Evolutionary conservation across 148 eudicot genomes (phyloP).

Genomic region (Chenopodium formosanum): DNA sequence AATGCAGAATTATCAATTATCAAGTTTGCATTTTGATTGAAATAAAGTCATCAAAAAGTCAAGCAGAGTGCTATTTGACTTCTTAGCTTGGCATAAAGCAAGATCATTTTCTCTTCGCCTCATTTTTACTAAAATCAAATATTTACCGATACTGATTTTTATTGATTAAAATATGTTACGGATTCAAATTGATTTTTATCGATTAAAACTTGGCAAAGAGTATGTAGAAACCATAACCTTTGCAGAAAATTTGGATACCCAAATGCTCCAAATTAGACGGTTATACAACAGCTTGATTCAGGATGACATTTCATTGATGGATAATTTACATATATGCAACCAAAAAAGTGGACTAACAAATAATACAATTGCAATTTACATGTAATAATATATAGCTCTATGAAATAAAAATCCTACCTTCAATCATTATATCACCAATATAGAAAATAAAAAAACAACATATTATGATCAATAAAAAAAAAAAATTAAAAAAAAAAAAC

Average conservation of each 20-base stretch:
- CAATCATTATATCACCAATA: neutral
- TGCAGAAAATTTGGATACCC: neutral
- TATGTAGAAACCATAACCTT: neutral
- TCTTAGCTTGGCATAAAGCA: too few species aligned
- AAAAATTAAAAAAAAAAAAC: neutral
- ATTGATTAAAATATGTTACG: too few species aligned
- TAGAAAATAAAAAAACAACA: neutral
- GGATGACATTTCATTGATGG: slow-evolving; percentile 6
- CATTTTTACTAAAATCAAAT: too few species aligned
- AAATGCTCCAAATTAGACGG: neutral
- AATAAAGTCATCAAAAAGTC: neutral
- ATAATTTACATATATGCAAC: neutral
- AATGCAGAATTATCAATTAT: neutral
- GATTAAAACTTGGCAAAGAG: neutral
- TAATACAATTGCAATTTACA: neutral
- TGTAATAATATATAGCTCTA: neutral
- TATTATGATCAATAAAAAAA: neutral
- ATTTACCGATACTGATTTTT: too few species aligned
- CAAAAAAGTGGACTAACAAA: neutral
- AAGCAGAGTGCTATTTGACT: too few species aligned
- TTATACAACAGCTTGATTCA: neutral
- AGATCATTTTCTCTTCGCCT: too few species aligned
- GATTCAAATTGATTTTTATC: too few species aligned
- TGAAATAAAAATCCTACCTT: slow-evolving; percentile 3
- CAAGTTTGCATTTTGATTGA: neutral